Percentiles rank a stretch among this genome's conserved stretches.
phyloP scores from a whole-genome alignment of 2,329 filamentous ascomycete genomes.

The Claviceps digitariae region DNA sequence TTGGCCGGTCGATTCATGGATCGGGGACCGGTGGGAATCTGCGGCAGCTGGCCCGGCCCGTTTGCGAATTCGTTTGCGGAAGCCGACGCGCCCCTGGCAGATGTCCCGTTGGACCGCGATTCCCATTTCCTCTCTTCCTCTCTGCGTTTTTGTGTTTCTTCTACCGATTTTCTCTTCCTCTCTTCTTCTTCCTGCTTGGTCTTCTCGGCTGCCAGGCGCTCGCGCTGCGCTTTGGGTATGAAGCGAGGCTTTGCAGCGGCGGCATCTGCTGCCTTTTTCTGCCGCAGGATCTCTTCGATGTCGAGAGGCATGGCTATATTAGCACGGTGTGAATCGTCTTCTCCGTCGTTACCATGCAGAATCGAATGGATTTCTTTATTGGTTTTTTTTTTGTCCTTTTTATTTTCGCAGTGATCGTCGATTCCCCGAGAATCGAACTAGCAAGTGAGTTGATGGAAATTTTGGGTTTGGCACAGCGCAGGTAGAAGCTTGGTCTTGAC shows the following conservation, averaged over 20 bases:
- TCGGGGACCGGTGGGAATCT: constrained; percentile 57
- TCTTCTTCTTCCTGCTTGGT: constrained; percentile 54
- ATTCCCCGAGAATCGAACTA: background rate
- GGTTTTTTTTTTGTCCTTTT: background rate
- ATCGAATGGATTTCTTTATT: background rate
- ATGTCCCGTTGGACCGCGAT: constrained; percentile 13
- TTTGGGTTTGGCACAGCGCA: background rate
- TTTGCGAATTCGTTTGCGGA: constrained; percentile 13
- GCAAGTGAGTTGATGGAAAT: background rate
- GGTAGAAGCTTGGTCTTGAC: background rate
- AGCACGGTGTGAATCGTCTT: background rate
- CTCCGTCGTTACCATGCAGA: background rate
- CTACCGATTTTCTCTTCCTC: constrained; percentile 33
- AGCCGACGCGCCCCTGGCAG: constrained; percentile 7
- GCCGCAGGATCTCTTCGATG: constrained; percentile 71
- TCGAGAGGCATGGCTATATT: constrained; percentile 40
- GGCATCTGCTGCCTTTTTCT: constrained; percentile 76
- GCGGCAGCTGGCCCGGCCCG: constrained; percentile 9
- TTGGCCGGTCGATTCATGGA: constrained; percentile 38
- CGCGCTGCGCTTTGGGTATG: constrained; percentile 68
- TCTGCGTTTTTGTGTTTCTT: constrained; percentile 55
- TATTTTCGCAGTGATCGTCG: background rate
- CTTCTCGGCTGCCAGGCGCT: constrained; percentile 68
- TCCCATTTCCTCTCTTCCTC: constrained; percentile 42
- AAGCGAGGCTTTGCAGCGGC: constrained; percentile 82